Conservation (phyloP, 176 grass and related monocot genomes). For the barley (Hordeum vulgare) region DNA sequence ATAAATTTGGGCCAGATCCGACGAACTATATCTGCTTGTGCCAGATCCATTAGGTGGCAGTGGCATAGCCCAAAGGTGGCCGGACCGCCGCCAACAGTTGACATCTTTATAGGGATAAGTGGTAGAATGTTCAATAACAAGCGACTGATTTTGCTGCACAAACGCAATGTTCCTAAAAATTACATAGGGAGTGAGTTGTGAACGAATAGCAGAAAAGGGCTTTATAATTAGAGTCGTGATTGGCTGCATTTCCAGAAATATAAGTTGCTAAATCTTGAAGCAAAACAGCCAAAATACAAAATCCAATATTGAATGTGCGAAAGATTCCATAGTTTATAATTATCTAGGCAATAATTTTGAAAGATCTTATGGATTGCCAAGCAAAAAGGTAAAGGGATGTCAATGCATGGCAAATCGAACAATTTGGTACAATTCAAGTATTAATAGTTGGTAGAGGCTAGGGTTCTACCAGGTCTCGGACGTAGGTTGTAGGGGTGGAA, state of each 20-base stretch:
- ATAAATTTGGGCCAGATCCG: background rate
- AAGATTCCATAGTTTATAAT: background rate
- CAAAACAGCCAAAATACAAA: background rate
- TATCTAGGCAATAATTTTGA: background rate
- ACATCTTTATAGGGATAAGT: background rate
- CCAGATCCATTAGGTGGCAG: background rate
- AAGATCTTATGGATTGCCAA: background rate
- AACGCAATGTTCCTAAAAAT: constrained; percentile 2
- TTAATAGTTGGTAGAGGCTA: too few relatives aligned
- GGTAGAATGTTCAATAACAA: background rate
- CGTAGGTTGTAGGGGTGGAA: too few relatives aligned
- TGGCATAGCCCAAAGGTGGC: background rate
- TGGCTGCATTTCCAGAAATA: background rate
- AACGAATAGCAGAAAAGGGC: background rate
- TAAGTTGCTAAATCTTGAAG: background rate
- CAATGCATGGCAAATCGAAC: background rate
- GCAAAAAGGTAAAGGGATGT: background rate
- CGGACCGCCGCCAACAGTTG: background rate
- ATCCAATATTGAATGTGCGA: background rate
- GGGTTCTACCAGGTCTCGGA: too few relatives aligned
- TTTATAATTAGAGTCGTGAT: background rate
- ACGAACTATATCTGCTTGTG: background rate
- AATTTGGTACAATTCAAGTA: background rate
- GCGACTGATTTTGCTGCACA: background rate
- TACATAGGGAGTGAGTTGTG: background rate